A percentile compares a stretch with the other conserved stretches of the same genome.
Conservation (phyloP, 352 stramenopile genomes). For the Phytophthora fragariae region DNA sequence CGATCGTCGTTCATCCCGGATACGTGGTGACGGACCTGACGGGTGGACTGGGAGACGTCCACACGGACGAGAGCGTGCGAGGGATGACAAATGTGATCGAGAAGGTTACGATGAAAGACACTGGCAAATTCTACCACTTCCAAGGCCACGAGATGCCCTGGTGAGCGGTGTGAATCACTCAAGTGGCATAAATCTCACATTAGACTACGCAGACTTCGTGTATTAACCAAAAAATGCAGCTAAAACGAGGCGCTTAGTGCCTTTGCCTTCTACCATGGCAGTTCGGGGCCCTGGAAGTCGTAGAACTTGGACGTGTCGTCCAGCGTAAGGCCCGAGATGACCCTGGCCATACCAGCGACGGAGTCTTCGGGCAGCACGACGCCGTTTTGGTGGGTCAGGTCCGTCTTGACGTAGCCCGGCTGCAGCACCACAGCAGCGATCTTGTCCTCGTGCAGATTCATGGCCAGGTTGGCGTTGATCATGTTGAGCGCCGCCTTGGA, state of each 20-base stretch:
- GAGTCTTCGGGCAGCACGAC: neutral
- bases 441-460: constrained; percentile 53
- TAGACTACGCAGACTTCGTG: no score
- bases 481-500: constrained; percentile 80
- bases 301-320: constrained; percentile 57
- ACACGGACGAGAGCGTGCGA: constrained; percentile 36
- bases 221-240: no score
- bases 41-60: constrained; percentile 27
- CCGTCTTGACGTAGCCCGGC: constrained; percentile 62
- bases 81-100: constrained; percentile 43
- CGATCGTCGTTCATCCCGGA: constrained; percentile 54
- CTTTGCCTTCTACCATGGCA: constrained; percentile 46
- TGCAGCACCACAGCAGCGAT: constrained; percentile 54
- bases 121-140: constrained; percentile 61
- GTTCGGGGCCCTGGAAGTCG: constrained; percentile 44
- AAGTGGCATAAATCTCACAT: neutral
- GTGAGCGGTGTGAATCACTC: constrained; percentile 19
- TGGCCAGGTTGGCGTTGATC: constrained; percentile 49
- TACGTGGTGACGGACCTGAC: constrained; percentile 62
- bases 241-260: no score
- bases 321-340: constrained; percentile 43
- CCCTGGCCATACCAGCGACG: constrained; percentile 23
- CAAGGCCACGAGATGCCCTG: constrained; percentile 48
- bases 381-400: constrained; percentile 38
- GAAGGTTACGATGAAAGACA: constrained; percentile 38